phyloP scores from a whole-genome alignment of 305 asterid genomes.

The Stenogyne calaminthoides region DNA sequence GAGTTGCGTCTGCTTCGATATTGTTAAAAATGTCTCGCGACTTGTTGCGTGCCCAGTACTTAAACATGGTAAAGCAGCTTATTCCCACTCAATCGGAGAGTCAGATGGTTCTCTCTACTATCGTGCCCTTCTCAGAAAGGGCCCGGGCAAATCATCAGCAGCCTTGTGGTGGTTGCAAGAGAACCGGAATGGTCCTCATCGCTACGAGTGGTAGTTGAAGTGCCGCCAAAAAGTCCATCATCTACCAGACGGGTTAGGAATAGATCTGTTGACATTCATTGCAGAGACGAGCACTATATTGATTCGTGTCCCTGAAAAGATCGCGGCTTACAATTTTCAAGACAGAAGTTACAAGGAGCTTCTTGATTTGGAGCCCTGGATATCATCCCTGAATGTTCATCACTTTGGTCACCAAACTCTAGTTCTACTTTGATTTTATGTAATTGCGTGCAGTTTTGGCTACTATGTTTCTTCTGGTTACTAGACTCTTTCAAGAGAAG shows the following conservation, averaged over 20 bases:
- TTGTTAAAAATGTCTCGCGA: neutral
- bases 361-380: constrained; percentile 13
- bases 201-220: neutral
- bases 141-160: neutral
- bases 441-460: neutral
- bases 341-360: constrained; percentile 28
- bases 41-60: neutral
- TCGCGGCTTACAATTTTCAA: constrained; percentile 13
- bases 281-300: constrained; percentile 17
- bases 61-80: neutral
- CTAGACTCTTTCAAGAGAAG: neutral
- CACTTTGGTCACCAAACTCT: neutral
- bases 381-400: neutral
- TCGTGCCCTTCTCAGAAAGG: neutral
- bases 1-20: neutral
- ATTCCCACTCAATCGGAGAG: neutral
- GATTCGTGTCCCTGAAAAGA: constrained; percentile 16
- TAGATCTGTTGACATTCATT: neutral
- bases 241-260: constrained; percentile 7
- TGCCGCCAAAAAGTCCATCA: neutral
- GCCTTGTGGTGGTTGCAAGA: neutral
- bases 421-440: neutral
- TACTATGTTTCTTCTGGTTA: neutral
- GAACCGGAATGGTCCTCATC: neutral
- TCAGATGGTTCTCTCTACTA: constrained; percentile 13